phyloP scores from a whole-genome alignment of 768 basidiomycete species.

The Pleurotus djamor region DNA sequence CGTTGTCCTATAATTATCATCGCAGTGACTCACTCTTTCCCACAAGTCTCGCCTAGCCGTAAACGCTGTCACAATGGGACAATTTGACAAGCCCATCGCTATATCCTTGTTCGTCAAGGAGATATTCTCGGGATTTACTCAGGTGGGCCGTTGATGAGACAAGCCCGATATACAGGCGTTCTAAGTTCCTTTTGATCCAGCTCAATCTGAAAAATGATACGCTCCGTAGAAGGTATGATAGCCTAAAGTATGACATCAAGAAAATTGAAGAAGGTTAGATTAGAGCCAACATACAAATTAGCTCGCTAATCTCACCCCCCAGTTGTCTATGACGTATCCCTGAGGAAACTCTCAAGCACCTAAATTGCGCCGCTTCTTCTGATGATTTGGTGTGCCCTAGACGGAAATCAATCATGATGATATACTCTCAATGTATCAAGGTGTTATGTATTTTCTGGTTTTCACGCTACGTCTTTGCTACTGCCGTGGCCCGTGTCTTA shows the following conservation, averaged over 20 bases:
- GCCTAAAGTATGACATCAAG: slow-evolving; percentile 84
- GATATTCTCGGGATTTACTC: slow-evolving; percentile 79
- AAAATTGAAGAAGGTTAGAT: slow-evolving; percentile 81
- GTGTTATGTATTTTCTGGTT: too few species aligned
- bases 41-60: slow-evolving; percentile 75
- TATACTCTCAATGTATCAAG: too few species aligned
- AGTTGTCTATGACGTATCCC: slow-evolving; percentile 87
- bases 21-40: background rate
- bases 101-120: slow-evolving; percentile 83
- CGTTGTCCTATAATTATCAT: background rate
- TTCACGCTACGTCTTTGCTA: too few species aligned
- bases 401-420: too few species aligned
- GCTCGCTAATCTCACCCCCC: slow-evolving; percentile 8
- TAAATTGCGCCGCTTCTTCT: background rate
- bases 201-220: slow-evolving; percentile 81
- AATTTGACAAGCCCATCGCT: slow-evolving; percentile 75
- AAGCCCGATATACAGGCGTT: background rate
- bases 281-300: background rate
- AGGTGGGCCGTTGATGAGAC: slow-evolving; percentile 42
- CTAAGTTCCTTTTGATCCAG: slow-evolving; percentile 27
- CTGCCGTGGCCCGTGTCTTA: too few species aligned
- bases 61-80: slow-evolving; percentile 79
- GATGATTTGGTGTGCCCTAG: too few species aligned
- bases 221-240: slow-evolving; percentile 74
- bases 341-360: slow-evolving; percentile 51